phyloP scores from a whole-genome alignment of 2,329 filamentous ascomycete species.

The Arthrobotrys megalospora region DNA sequence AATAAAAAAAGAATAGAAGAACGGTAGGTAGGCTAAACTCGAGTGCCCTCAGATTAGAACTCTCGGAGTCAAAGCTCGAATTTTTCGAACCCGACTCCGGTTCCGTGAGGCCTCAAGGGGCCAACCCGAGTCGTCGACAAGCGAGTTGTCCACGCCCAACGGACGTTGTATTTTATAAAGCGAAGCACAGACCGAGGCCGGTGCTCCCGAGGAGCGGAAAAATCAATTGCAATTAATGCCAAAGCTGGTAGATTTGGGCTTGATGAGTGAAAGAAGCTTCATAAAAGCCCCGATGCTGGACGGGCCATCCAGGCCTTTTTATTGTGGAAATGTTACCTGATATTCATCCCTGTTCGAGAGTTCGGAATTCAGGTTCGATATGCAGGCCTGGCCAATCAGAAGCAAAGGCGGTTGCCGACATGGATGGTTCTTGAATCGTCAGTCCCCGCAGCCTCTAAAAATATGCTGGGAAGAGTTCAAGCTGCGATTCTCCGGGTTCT shows the following conservation, averaged over 20 bases:
- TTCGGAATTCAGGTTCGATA: constrained; percentile 15
- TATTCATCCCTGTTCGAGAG: constrained; percentile 1
- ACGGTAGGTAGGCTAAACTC: not conserved
- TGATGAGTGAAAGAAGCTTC: constrained; percentile 3
- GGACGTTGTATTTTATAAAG: not conserved
- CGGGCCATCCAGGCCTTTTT: constrained; percentile 9
- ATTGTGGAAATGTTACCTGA: not conserved
- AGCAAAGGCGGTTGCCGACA: not conserved
- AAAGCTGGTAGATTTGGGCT: not conserved
- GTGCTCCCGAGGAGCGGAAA: constrained; percentile 12
- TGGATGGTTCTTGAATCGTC: constrained; percentile 8
- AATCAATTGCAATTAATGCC: not conserved
- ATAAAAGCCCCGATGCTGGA: not conserved
- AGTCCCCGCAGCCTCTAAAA: not conserved
- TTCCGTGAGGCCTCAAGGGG: not conserved
- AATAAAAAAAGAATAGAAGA: not conserved
- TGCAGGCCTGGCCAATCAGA: constrained; percentile 23
- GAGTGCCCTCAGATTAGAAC: not conserved
- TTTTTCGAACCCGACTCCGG: not conserved
- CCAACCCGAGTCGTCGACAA: not conserved
- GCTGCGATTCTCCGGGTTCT: not conserved
- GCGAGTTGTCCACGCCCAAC: no score
- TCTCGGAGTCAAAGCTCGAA: not conserved
- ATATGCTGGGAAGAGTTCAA: not conserved
- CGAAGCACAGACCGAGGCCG: not conserved